Conservation (phyloP, 2,329 filamentous ascomycete species). For the Phialophora tarda region DNA sequence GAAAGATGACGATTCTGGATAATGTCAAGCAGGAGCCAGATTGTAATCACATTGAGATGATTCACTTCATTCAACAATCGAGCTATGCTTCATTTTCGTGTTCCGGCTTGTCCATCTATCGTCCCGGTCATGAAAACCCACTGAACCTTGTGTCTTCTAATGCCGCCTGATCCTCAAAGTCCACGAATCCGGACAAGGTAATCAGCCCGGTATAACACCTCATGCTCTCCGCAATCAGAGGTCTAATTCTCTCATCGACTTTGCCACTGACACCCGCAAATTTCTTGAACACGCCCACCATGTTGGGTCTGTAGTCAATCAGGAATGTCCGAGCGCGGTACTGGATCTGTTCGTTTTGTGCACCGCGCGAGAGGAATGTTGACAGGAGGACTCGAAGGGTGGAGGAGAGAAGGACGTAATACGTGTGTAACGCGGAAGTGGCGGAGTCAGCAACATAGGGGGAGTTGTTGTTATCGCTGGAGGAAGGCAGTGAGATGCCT, state of each 20-base stretch:
- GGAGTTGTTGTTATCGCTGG: slow-evolving; percentile 1
- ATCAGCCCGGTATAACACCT: slow-evolving; percentile 37
- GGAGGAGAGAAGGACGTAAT: slow-evolving; percentile 81
- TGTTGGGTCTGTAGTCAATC: slow-evolving; percentile 78
- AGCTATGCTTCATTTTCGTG: neutral
- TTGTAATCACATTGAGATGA: neutral
- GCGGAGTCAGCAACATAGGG: slow-evolving; percentile 44
- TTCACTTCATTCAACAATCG: neutral
- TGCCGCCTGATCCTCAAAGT: slow-evolving; percentile 32
- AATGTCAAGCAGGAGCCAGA: neutral
- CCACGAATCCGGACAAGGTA: slow-evolving; percentile 34
- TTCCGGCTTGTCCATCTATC: neutral
- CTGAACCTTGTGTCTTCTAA: slow-evolving; percentile 18
- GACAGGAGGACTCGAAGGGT: slow-evolving; percentile 82
- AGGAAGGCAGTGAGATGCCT: slow-evolving; percentile 61
- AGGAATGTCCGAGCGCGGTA: slow-evolving; percentile 81
- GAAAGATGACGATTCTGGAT: neutral
- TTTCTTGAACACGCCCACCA: slow-evolving; percentile 88
- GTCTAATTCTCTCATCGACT: slow-evolving; percentile 36
- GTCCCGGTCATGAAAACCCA: slow-evolving; percentile 20
- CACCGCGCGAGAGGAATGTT: slow-evolving; percentile 78
- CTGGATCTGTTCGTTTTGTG: slow-evolving; percentile 75
- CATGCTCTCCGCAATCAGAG: slow-evolving; percentile 34
- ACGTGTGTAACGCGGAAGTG: slow-evolving; percentile 74
- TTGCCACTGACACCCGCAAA: slow-evolving; percentile 74